These are phyloP conservation scores for Endoconidiophora polonica DNA, from an alignment of 2,329 filamentous ascomycete species.

Conservation along the genomic window DNA sequence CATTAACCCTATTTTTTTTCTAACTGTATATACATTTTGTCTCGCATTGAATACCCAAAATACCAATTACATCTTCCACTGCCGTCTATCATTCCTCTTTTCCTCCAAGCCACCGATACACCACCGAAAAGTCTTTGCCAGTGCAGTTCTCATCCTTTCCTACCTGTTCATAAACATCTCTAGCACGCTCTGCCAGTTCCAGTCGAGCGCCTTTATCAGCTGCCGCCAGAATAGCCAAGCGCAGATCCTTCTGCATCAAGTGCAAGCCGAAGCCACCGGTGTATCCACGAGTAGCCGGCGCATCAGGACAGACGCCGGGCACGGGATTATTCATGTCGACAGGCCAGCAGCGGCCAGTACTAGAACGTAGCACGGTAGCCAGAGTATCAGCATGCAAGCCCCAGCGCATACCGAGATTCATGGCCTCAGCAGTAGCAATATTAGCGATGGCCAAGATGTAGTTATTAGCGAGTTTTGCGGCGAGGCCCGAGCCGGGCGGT, in stretches of 20 bases:
- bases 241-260: slow-evolving; percentile 68
- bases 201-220: slow-evolving; percentile 48
- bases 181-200: slow-evolving; percentile 45
- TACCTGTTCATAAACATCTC: slow-evolving; percentile 49
- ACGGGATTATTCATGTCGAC: slow-evolving; percentile 94
- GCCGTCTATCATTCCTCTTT: slow-evolving; percentile 22
- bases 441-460: slow-evolving; percentile 92
- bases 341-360: slow-evolving; percentile 91
- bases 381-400: slow-evolving; percentile 48
- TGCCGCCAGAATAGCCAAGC: slow-evolving; percentile 56
- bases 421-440: slow-evolving; percentile 50
- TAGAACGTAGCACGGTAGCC: slow-evolving; percentile 77
- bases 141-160: slow-evolving; percentile 43
- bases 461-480: slow-evolving; percentile 92
- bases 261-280: slow-evolving; percentile 59
- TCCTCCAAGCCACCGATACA: slow-evolving; percentile 54
- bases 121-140: slow-evolving; percentile 65
- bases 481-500: slow-evolving; percentile 65
- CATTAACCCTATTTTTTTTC: background rate
- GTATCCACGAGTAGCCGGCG: slow-evolving; percentile 64
- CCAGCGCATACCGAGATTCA: slow-evolving; percentile 46
- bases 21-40: background rate
- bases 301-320: slow-evolving; percentile 58
- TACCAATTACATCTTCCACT: background rate
- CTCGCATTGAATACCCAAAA: background rate